Evolutionary conservation across 2,329 filamentous ascomycete genomes (phyloP), one percentile per base, ranked within the genome.

Genomic region (Stachybotrys chartarum): DNA sequence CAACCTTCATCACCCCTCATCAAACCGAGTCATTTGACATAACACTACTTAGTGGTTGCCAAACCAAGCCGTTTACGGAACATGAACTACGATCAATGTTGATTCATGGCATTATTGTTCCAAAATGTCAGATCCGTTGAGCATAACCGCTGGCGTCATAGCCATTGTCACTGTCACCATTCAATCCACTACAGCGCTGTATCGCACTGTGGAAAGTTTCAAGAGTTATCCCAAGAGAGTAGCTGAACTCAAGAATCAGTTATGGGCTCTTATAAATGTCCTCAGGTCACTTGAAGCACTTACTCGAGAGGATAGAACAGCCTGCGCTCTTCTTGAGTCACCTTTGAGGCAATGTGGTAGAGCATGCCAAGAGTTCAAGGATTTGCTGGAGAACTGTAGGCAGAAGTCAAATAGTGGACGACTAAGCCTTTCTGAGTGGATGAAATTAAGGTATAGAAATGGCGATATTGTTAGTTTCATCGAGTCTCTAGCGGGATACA

Each of bases 381-480:
- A 8, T 18, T 31, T 50, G 10, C 12, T 50, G 30, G 48, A 50
- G 8, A n/a, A 50, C 10, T 18, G 30, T 30, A 30, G 16, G 10
- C 12, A 31, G 24, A 16, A 30, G 6, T 50, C 48, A 11, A 30
- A 11, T 10, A 66, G 56, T 46, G n/a, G 30, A 31, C 61, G 66
- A 53, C 66, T 67, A 30, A 77, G 72, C 63, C 73, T 77, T 59
- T 69, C 72, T 50, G 75, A 76, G 57, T 78, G 72, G 75, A 70
- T 70, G 5, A 74, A 66, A 58, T 58, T 78, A 46, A 70, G 59
- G 57, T 78, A 75, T 53, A 74, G 76, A 68, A 71, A 70, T 32
- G 68, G 73, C 48, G 67, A 76, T 59, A 71, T 78, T 45, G 66
- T 68, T 55, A 68, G 64, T 48, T 78, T 78, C 51, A 69, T 63